Percentiles rank a stretch among this genome's conserved stretches.
Conservation (phyloP, 2,329 filamentous ascomycete genomes). For the Ambrosiella xylebori region DNA sequence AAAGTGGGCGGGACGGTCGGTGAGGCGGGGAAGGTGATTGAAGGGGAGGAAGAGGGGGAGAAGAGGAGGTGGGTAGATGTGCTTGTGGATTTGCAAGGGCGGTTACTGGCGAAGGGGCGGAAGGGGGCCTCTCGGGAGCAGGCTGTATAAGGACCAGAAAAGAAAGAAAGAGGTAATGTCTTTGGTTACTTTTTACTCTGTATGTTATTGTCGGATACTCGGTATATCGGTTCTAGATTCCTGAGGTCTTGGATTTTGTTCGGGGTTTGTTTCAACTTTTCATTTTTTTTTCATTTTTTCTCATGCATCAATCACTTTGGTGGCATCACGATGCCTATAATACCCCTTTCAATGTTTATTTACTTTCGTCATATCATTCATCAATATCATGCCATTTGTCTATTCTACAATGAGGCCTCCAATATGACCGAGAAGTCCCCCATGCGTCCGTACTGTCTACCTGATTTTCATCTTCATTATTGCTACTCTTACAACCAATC, state of each 20-base stretch:
- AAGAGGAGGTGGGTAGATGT: conserved; percentile 34
- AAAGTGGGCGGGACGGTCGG: conserved; percentile 8
- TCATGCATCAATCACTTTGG: too few species aligned
- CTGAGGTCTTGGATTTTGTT: too few species aligned
- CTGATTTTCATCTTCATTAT: neutral
- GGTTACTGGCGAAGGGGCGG: conserved; percentile 36
- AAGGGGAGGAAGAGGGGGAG: conserved; percentile 19
- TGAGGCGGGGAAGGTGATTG: neutral
- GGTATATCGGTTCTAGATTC: too few species aligned
- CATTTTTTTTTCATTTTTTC: too few species aligned
- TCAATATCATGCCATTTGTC: neutral
- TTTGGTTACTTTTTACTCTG: conserved; percentile 5
- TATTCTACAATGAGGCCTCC: too few species aligned
- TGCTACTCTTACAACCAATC: neutral
- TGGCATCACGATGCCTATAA: too few species aligned
- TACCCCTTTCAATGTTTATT: too few species aligned
- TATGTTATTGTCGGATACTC: too few species aligned
- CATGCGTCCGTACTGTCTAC: too few species aligned
- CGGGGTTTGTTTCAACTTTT: too few species aligned
- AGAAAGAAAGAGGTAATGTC: neutral
- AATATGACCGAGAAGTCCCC: too few species aligned
- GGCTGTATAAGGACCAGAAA: neutral
- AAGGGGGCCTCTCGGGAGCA: conserved; percentile 23
- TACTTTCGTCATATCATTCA: too few species aligned
- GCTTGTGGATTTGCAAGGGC: conserved; percentile 36